phyloP scores from a whole-genome alignment of 306 rosid genomes.

The Lupinus albus region DNA sequence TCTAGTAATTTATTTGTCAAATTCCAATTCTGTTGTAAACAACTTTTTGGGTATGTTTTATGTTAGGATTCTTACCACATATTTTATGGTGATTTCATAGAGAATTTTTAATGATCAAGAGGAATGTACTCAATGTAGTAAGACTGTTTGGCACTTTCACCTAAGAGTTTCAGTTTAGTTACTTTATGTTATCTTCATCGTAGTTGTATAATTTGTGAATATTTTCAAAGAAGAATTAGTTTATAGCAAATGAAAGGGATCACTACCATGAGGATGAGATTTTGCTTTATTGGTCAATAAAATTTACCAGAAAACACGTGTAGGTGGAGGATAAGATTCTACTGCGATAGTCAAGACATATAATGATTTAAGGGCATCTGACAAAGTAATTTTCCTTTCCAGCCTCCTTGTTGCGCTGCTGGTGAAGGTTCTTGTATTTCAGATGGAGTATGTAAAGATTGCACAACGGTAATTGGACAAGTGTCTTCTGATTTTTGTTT shows the following conservation, averaged over 20 bases:
- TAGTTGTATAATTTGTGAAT: conserved; percentile 15
- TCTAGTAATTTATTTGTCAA: conserved; percentile 3
- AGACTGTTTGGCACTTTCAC: conserved; percentile 27
- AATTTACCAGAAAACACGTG: conserved; percentile 21
- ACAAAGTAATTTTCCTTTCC: conserved; percentile 41
- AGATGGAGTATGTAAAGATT: conserved; percentile 80
- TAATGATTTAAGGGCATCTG: no score
- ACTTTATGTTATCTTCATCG: conserved; percentile 28
- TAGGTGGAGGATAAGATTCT: conserved; percentile 25
- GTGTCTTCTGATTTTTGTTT: conserved; percentile 24
- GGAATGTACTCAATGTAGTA: conserved; percentile 16
- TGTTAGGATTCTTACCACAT: conserved; percentile 22
- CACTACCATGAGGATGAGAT: conserved; percentile 8
- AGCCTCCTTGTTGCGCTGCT: conserved; percentile 94
- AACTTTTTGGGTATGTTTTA: neutral
- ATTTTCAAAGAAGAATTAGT: conserved; percentile 23
- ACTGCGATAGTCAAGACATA: conserved; percentile 2
- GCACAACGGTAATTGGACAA: conserved; percentile 83
- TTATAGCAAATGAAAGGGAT: conserved; percentile 27
- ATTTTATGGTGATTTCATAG: conserved; percentile 24
- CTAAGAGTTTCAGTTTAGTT: conserved; percentile 29
- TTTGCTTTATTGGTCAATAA: conserved; percentile 24
- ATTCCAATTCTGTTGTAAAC: conserved; percentile 20
- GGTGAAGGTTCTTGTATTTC: conserved; percentile 64
- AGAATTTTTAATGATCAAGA: neutral